Conservation (phyloP, 176 grass and related monocot genomes). For the Eleusine coracana region DNA sequence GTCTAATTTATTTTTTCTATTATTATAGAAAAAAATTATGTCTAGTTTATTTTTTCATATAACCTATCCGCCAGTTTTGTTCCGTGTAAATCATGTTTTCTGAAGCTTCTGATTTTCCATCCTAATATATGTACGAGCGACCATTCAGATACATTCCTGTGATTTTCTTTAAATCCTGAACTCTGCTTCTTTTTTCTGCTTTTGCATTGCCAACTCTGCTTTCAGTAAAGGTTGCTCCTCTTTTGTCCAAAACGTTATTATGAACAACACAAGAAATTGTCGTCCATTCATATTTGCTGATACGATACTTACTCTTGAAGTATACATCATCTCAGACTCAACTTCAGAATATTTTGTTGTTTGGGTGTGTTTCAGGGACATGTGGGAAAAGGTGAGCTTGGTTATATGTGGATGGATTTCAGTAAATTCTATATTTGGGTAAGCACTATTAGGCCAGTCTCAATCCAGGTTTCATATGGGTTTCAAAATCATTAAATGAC, state of each 20-base stretch:
- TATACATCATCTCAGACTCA: neutral
- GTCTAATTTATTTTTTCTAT: neutral
- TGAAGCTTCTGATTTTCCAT: too few species aligned
- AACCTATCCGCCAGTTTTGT: neutral
- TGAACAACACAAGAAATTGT: neutral
- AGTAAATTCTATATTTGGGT: slow-evolving; percentile 34
- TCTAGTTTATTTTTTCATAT: neutral
- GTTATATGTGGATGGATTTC: slow-evolving; percentile 18
- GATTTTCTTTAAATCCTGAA: neutral
- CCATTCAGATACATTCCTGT: neutral
- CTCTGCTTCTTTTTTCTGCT: neutral
- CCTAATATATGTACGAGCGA: neutral
- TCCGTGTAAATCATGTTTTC: too few species aligned
- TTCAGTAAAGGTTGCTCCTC: too few species aligned
- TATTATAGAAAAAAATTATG: too few species aligned
- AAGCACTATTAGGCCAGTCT: neutral
- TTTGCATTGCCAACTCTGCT: too few species aligned
- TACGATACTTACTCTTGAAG: neutral
- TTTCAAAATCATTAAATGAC: too few species aligned
- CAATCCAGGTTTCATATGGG: too few species aligned
- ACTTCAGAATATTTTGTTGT: too few species aligned
- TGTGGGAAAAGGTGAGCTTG: slow-evolving; percentile 26
- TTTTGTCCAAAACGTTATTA: too few species aligned
- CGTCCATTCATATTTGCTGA: neutral
- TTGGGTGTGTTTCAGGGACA: slow-evolving; percentile 4